Evolutionary conservation across 1,284 basidiomycete genomes (phyloP), one percentile per base, ranked within the genome.

Genomic region (Pulchroboletus neoregius): DNA sequence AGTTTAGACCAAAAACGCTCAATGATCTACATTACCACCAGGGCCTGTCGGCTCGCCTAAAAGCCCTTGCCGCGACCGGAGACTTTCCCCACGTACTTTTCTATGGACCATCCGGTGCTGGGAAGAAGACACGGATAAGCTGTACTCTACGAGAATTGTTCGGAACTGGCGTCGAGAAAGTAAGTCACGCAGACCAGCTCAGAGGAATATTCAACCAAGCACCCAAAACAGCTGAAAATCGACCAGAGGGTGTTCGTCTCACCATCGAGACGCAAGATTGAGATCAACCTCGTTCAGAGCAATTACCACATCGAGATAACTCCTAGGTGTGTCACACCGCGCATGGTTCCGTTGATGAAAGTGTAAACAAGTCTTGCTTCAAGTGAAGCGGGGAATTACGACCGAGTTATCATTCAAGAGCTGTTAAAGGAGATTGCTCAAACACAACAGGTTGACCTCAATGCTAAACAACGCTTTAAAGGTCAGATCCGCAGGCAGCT

Each of bases 251-350:
- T 97, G 1, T 99, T 99, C 67, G 70, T 97, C 33, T 94, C 94
- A 0, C 95, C 96, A 0, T 94, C 92, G 9, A 92, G 88, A 63
- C 81, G 94, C 50, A 98, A 97, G 68, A 76, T 99, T 26, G 95
- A 99, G 65, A 86, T 99, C 59, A 98, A 98, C 65, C 78, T 99
- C 50, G 95, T 99, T 7, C 90, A 97, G 71, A 92, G 90, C 68
- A 97, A 96, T 68, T 99, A 87, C 66, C 95, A 99, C 70, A 88
- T 99, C 40, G 95, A 99, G 69, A 84, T 99, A 48, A 99, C 96
- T 0, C 96, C 96, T 0, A 95, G 91, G 91, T 91, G 45, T 34
- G 76, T 60, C 32, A 8, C n/a, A 6, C 32, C 15, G 27, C 8
- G 5, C 9, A 8, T 40, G 10, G 15, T 16, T 40, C 12, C 32